Evolutionary conservation across 495 filamentous ascomycete genomes (phyloP).

Genomic region (Corynascus novoguineensis): DNA sequence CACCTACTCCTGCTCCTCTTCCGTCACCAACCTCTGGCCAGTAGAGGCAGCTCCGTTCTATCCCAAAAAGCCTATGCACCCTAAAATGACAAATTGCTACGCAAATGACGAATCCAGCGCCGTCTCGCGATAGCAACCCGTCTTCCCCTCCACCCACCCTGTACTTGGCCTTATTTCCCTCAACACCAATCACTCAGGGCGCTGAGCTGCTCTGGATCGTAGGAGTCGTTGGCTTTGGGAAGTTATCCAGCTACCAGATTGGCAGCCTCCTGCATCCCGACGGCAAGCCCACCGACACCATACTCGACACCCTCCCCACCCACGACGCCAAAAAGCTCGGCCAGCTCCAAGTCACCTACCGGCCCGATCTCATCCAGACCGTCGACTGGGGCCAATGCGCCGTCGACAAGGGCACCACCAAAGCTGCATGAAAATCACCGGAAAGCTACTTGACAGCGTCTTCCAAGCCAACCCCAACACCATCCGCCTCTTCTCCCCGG

Average conservation of each 20-base stretch:
- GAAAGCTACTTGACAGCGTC: conserved; percentile 52
- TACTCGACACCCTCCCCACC: conserved; percentile 53
- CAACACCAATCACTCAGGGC: too few species aligned
- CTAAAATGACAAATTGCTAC: too few species aligned
- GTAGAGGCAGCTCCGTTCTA: too few species aligned
- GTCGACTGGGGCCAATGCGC: conserved; percentile 56
- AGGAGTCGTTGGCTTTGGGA: too few species aligned
- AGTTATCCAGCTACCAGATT: conserved; percentile 60
- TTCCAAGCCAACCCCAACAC: conserved; percentile 55
- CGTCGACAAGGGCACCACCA: conserved; percentile 49
- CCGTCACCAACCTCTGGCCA: too few species aligned
- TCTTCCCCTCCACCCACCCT: too few species aligned
- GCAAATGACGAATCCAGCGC: too few species aligned
- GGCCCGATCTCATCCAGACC: conserved; percentile 44
- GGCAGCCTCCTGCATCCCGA: conserved; percentile 53
- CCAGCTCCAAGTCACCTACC: conserved; percentile 55
- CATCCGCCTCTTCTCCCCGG: conserved; percentile 63
- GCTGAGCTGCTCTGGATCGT: conserved; percentile 58
- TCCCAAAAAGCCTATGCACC: too few species aligned
- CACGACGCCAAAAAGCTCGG: conserved; percentile 56
- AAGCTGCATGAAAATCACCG: conserved; percentile 60
- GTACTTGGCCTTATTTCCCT: too few species aligned
- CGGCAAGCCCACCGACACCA: conserved; percentile 49
- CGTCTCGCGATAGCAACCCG: too few species aligned
- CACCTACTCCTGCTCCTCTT: too few species aligned